Evolutionary conservation across 2,329 filamentous ascomycete species (phyloP), one percentile per base, ranked within the genome.

Genomic region (Diaporthe vaccinii): DNA sequence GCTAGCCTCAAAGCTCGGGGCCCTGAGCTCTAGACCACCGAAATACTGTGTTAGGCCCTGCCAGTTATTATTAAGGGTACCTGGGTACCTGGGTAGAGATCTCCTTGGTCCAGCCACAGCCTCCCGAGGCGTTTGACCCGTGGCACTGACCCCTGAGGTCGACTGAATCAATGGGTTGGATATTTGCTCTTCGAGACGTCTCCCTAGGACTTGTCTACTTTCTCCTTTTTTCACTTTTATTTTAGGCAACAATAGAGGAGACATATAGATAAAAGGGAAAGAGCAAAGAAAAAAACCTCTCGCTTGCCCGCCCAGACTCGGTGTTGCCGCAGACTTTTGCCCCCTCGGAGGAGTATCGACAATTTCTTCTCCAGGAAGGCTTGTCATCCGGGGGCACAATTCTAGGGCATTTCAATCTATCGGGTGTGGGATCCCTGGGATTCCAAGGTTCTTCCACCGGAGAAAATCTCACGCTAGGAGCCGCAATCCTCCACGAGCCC

Each of bases 391-490:
- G 46, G 65, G 14, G 65, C 34, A 41, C 49, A 55, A 39, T 41
- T 69, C 65, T 39, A 69, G 65, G 65, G 65, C 15, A 41, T 53
- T 28, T 69, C 46, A 55, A 69, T 55, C 65, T 41, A 69, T 55
- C 49, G 34, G 49, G 31, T 20, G 49, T 9, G 46, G 22, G 49
- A 69, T 69, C 65, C 65, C 65, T 69, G 65, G 25, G 12, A 39
- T 28, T 39, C 49, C 46, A 55, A 55, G 46, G 34, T 55, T 55
- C 49, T 55, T 55, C 12, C 14, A 41, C 65, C 65, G 49, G 65
- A 69, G 49, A 55, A 68, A 69, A 69, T 69, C 65, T 69, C 65
- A 41, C 65, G 65, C 65, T 69, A 69, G 65, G 49, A 69, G 65
- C 65, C 65, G 65, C 46, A 69, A 17, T 41, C 65, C 34, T 55